A percentile compares a stretch with the other conserved stretches of the same genome.
These are phyloP conservation scores for Oxyria digyna DNA, from an alignment of 148 eudicot species.

Conservation along the genomic window DNA sequence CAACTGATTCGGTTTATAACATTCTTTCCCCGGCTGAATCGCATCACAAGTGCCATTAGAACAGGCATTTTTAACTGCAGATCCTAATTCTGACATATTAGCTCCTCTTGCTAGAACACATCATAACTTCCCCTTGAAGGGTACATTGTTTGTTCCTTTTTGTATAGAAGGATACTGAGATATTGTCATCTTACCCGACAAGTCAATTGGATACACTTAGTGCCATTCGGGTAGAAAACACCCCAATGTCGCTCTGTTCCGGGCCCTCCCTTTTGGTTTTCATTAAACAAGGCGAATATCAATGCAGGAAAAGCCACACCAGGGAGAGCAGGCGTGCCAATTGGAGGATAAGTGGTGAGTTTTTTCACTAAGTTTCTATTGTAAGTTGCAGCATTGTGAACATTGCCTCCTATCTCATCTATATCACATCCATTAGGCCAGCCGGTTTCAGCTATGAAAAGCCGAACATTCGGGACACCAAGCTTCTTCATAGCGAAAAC, in stretches of 20 bases:
- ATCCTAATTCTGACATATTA: slow-evolving; percentile 35
- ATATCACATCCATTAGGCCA: slow-evolving; percentile 89
- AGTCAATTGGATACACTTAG: slow-evolving; percentile 52
- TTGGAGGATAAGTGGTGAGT: slow-evolving; percentile 45
- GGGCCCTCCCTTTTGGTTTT: slow-evolving; percentile 69
- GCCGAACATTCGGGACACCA: slow-evolving; percentile 42
- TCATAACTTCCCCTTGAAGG: slow-evolving; percentile 72
- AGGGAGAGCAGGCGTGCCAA: slow-evolving; percentile 82
- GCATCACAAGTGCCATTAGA: slow-evolving; percentile 66
- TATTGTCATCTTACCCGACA: slow-evolving; percentile 44
- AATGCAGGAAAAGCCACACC: slow-evolving; percentile 52
- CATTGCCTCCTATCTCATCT: slow-evolving; percentile 63
- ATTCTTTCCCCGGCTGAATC: slow-evolving; percentile 46
- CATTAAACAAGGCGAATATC: slow-evolving; percentile 61
- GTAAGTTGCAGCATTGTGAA: slow-evolving; percentile 77
- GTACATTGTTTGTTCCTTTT: slow-evolving; percentile 37
- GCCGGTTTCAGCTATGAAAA: slow-evolving; percentile 75
- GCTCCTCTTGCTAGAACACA: slow-evolving; percentile 51
- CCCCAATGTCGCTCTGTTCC: slow-evolving; percentile 96
- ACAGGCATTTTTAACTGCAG: slow-evolving; percentile 57
- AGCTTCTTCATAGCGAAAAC: slow-evolving; percentile 59
- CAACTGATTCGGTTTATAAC: slow-evolving; percentile 54
- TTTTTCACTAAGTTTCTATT: slow-evolving; percentile 57
- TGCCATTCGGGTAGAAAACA: slow-evolving; percentile 53
- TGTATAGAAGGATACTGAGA: slow-evolving; percentile 35